These are phyloP conservation scores for Thermomyces lanuginosus DNA, from an alignment of 2,329 filamentous ascomycete genomes.

Conservation along the genomic window DNA sequence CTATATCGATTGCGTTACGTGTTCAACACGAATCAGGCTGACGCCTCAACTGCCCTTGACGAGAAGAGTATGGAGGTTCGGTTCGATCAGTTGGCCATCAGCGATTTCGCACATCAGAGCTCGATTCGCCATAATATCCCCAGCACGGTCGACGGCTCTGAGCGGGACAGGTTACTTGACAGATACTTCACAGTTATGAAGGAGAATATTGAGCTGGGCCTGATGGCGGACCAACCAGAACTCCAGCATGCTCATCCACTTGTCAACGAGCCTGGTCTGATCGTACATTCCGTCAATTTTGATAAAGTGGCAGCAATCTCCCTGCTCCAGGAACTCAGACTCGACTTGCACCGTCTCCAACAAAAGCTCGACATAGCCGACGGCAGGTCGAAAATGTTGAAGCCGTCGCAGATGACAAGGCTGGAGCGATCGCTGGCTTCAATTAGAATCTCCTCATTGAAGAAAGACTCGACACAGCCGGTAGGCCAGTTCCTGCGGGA, in stretches of 20 bases:
- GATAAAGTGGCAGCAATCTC: slow-evolving; percentile 13
- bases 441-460: slow-evolving; percentile 21
- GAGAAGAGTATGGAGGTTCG: slow-evolving; percentile 14
- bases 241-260: slow-evolving; percentile 24
- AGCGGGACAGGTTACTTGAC: too few relatives aligned
- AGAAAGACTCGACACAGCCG: slow-evolving; percentile 27
- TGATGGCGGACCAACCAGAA: slow-evolving; percentile 10
- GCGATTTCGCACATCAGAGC: slow-evolving; percentile 17
- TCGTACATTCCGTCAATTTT: slow-evolving; percentile 13
- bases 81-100: slow-evolving; percentile 24
- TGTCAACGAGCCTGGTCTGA: slow-evolving; percentile 20
- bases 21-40: slow-evolving; percentile 11
- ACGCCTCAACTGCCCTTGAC: slow-evolving; percentile 6
- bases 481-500: slow-evolving; percentile 23
- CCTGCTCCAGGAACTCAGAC: slow-evolving; percentile 22
- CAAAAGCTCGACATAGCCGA: slow-evolving; percentile 18
- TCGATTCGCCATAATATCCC: slow-evolving; percentile 9
- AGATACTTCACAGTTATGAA: slow-evolving; percentile 18
- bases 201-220: slow-evolving; percentile 16
- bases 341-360: slow-evolving; percentile 20
- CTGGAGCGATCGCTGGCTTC: slow-evolving; percentile 28
- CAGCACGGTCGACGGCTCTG: too few relatives aligned
- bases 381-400: slow-evolving; percentile 18
- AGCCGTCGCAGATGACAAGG: slow-evolving; percentile 27
- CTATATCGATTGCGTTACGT: slow-evolving; percentile 24